phyloP scores from a whole-genome alignment of 352 stramenopile genomes.

The Globisporangium uncinulatum region DNA sequence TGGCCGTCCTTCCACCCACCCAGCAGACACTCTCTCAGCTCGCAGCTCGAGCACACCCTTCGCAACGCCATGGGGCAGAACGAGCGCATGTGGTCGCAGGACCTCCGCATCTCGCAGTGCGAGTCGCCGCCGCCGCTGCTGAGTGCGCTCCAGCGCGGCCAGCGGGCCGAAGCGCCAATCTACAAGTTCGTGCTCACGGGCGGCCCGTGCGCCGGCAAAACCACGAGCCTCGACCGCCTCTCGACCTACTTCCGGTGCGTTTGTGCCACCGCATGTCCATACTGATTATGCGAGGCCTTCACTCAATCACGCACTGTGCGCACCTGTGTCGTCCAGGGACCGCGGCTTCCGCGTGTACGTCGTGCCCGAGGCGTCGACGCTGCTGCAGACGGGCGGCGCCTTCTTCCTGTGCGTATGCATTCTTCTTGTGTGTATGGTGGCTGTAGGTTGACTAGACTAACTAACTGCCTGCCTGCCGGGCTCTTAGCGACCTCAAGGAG shows the following conservation, averaged over 20 bases:
- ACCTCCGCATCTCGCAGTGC: constrained; percentile 27
- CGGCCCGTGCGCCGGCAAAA: constrained; percentile 94
- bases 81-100: constrained; percentile 50
- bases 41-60: no score
- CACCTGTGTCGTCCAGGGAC: constrained; percentile 35
- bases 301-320: neutral
- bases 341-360: constrained; percentile 94
- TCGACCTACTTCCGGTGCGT: constrained; percentile 80
- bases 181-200: constrained; percentile 94
- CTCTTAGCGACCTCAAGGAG: constrained; percentile 60
- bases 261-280: no score
- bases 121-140: constrained; percentile 50
- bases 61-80: constrained; percentile 21
- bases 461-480: no score
- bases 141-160: constrained; percentile 57
- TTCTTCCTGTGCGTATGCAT: constrained; percentile 67
- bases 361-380: constrained; percentile 93
- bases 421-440: neutral
- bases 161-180: constrained; percentile 70
- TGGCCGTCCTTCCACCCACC: no score
- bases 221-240: constrained; percentile 90
- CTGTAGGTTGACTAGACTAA: no score
- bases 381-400: constrained; percentile 92
- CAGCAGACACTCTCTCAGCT: no score
- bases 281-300: no score